phyloP scores from a whole-genome alignment of 768 basidiomycete species.

The Pisolithus tinctorius region DNA sequence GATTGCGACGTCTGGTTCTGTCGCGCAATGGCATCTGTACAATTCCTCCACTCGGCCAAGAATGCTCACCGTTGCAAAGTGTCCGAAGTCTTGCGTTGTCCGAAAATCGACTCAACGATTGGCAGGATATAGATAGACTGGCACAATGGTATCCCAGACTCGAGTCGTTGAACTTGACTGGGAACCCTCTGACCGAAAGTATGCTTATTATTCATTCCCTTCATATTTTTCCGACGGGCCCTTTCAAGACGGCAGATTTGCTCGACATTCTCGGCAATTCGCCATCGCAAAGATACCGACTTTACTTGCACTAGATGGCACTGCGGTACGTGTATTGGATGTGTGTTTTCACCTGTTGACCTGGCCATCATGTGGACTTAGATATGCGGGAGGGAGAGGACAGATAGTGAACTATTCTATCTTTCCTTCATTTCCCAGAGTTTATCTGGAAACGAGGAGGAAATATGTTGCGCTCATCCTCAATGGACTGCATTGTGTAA shows the following conservation, averaged over 20 bases:
- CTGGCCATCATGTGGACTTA: conserved; percentile 20
- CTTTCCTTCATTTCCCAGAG: conserved; percentile 55
- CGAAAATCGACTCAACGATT: conserved; percentile 49
- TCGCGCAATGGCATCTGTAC: conserved; percentile 50
- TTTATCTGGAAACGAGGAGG: conserved; percentile 34
- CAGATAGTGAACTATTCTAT: conserved; percentile 82
- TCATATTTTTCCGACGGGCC: conserved; percentile 1
- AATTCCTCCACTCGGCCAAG: conserved; percentile 33
- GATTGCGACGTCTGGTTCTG: conserved; percentile 60
- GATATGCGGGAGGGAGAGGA: conserved; percentile 65
- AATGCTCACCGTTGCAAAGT: conserved; percentile 21
- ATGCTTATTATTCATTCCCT: conserved; percentile 4
- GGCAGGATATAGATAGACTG: conserved; percentile 62
- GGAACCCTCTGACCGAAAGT: conserved; percentile 63
- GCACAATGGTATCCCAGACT: conserved; percentile 64
- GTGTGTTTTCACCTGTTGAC: conserved; percentile 9
- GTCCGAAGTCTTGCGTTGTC: conserved; percentile 61
- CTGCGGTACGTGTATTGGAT: conserved; percentile 39
- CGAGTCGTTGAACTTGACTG: conserved; percentile 49
- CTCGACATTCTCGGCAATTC: conserved; percentile 47
- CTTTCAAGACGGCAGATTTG: conserved; percentile 30
- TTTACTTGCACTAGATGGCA: conserved; percentile 57
- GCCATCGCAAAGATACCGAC: conserved; percentile 63
- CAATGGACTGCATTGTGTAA: conserved; percentile 58
- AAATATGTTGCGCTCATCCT: conserved; percentile 46